phyloP scores from a whole-genome alignment of 495 filamentous ascomycete genomes.

The Recurvomyces mirabilis region DNA sequence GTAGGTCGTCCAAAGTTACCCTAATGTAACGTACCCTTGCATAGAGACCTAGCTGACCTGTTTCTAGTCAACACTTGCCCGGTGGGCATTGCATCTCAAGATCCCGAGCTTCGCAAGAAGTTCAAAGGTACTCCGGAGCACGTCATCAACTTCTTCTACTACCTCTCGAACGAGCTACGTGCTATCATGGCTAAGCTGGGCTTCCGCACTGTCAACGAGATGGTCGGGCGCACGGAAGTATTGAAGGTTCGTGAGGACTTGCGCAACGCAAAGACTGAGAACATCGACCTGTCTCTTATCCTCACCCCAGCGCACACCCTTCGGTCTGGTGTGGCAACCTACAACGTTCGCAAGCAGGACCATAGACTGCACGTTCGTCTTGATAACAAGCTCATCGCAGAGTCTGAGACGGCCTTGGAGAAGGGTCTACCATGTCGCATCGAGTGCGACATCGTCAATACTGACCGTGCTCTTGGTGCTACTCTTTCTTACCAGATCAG shows the following conservation, averaged over 20 bases:
- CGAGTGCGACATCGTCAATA: conserved; percentile 97
- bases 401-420: conserved; percentile 91
- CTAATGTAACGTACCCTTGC: too few relatives aligned
- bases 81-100: conserved; percentile 94
- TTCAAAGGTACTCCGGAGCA: conserved; percentile 92
- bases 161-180: conserved; percentile 91
- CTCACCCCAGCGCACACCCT: conserved; percentile 94
- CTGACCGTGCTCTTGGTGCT: conserved; percentile 87
- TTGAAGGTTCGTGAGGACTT: conserved; percentile 84
- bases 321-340: conserved; percentile 90
- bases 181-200: conserved; percentile 98
- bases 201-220: conserved; percentile 92
- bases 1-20: too few relatives aligned
- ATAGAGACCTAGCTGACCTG: too few relatives aligned
- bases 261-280: conserved; percentile 76
- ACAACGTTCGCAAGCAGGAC: conserved; percentile 98
- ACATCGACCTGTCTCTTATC: conserved; percentile 90
- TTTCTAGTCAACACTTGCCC: conserved; percentile 85
- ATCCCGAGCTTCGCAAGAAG: conserved; percentile 88
- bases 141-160: conserved; percentile 99
- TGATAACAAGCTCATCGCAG: conserved; percentile 97
- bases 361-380: conserved; percentile 86
- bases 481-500: conserved; percentile 96
- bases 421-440: conserved; percentile 92
- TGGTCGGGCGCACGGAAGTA: conserved; percentile 88